Evolutionary conservation across 2,329 filamentous ascomycete species (phyloP), one percentile per base, ranked within the genome.

Genomic region (Alternaria alternata): DNA sequence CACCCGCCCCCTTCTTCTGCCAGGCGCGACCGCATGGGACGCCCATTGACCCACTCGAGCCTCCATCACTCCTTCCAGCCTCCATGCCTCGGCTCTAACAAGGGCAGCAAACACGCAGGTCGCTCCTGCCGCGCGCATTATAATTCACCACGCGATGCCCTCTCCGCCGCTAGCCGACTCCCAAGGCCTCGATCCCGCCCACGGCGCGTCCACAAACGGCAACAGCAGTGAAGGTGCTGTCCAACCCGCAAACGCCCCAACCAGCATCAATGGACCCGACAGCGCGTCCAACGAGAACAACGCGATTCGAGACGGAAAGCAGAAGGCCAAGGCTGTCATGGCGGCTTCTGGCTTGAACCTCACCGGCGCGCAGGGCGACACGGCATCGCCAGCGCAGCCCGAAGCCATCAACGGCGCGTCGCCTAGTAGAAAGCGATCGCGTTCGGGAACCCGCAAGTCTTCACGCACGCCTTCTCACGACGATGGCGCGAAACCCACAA

Each of bases 321-420:
- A 87, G 70, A 86, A 84, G 73, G 86, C 86, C 48, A 87, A 86
- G 75, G 85, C 86, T 39, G 80, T 87, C 53, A 80, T 88, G 71
- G 84, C 83, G 39, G 84, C 85, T 24, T 85, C 85, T n/a, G 80
- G 80, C 43, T 71, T 81, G 42, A 73, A 73, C 62, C 52, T 78
- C 43, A 70, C 73, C 46, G 69, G 72, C 46, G 72, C 74, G 24
- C 69, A 73, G 9, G 39, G 61, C 30, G 70, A 70, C 43, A 76
- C 61, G 65, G 69, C 68, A 57, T 68, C 76, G 22, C 68, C 76
- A 22, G 64, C 75, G 44, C 63, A 72, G 38, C 78, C 80, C 65
- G 76, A 72, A 28, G 60, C 63, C 70, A 76, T 80, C 70, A 86
- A 85, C 74, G 85, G 84, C 63, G 75, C 80, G 39, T 80, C 79